Evolutionary conservation across 192 early-diverging fungal species (phyloP).

Genomic region (Coemansia sp.): DNA sequence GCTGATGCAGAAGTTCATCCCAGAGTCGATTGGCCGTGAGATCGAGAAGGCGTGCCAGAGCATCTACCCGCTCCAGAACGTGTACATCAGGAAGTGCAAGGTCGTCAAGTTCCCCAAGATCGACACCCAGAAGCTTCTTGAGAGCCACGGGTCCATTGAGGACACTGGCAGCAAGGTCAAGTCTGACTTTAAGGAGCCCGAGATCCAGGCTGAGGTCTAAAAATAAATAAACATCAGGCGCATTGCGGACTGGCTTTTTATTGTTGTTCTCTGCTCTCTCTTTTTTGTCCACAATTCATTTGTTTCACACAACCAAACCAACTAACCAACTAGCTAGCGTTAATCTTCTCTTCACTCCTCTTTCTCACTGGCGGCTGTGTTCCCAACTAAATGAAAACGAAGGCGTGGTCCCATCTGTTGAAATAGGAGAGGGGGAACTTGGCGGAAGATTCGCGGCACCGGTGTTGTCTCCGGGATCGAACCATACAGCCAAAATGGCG

Average conservation of each 20-base stretch:
- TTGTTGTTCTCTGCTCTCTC: conserved; percentile 3
- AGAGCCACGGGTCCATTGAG: conserved; percentile 87
- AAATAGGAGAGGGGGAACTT: too few species aligned
- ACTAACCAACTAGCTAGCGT: too few species aligned
- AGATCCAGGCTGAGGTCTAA: conserved; percentile 68
- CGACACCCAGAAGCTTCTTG: conserved; percentile 93
- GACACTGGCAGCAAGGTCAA: conserved; percentile 83
- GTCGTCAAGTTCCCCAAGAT: conserved; percentile 97
- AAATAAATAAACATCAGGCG: too few species aligned
- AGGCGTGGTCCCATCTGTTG: neutral
- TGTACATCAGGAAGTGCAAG: conserved; percentile 97
- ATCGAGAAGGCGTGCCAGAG: conserved; percentile 97
- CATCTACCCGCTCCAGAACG: conserved; percentile 98
- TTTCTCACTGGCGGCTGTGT: neutral
- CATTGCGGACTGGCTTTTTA: conserved; percentile 6
- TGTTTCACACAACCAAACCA: too few species aligned
- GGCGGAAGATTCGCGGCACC: too few species aligned
- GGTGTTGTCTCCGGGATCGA: too few species aligned
- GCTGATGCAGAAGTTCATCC: conserved; percentile 93
- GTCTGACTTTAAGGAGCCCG: conserved; percentile 88
- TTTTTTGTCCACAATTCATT: too few species aligned
- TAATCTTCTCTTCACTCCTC: too few species aligned
- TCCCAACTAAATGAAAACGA: neutral
- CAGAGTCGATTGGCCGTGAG: conserved; percentile 95
- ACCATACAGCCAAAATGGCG: neutral